Conservation (phyloP, 2,329 filamentous ascomycete genomes). For the Fusarium nygamai region DNA sequence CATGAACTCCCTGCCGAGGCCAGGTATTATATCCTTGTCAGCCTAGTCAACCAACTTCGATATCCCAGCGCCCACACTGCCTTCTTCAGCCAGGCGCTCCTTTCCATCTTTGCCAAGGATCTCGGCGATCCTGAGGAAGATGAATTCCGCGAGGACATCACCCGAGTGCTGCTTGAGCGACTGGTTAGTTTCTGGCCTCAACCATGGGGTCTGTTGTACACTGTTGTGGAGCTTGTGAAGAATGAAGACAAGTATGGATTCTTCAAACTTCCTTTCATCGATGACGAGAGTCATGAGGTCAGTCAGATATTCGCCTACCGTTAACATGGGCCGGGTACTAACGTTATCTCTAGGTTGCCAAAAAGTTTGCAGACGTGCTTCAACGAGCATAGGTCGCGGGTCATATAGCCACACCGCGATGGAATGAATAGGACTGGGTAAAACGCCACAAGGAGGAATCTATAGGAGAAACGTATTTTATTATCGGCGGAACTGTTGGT, state of each 20-base stretch:
- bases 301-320: slow-evolving; percentile 27
- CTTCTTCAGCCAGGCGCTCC: slow-evolving; percentile 87
- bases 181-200: slow-evolving; percentile 90
- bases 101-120: slow-evolving; percentile 86
- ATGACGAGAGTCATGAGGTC: slow-evolving; percentile 89
- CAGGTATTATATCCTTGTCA: slow-evolving; percentile 84
- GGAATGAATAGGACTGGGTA: slow-evolving; percentile 13
- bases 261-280: slow-evolving; percentile 93
- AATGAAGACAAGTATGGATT: slow-evolving; percentile 90
- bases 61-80: slow-evolving; percentile 90
- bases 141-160: slow-evolving; percentile 90
- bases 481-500: slow-evolving; percentile 35
- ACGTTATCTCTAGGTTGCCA: slow-evolving; percentile 46
- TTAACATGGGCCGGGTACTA: neutral
- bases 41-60: slow-evolving; percentile 90
- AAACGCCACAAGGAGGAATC: slow-evolving; percentile 24
- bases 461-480: slow-evolving; percentile 28
- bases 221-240: slow-evolving; percentile 88
- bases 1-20: slow-evolving; percentile 79
- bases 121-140: slow-evolving; percentile 77
- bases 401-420: neutral
- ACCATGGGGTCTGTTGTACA: slow-evolving; percentile 93
- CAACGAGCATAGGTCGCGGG: slow-evolving; percentile 44
- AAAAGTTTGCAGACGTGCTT: slow-evolving; percentile 50
- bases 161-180: slow-evolving; percentile 86